Percentiles rank a stretch among this genome's conserved stretches.
These are phyloP conservation scores for Entomortierella parvispora DNA, from an alignment of 192 early-diverging fungal genomes.

Conservation along the genomic window DNA sequence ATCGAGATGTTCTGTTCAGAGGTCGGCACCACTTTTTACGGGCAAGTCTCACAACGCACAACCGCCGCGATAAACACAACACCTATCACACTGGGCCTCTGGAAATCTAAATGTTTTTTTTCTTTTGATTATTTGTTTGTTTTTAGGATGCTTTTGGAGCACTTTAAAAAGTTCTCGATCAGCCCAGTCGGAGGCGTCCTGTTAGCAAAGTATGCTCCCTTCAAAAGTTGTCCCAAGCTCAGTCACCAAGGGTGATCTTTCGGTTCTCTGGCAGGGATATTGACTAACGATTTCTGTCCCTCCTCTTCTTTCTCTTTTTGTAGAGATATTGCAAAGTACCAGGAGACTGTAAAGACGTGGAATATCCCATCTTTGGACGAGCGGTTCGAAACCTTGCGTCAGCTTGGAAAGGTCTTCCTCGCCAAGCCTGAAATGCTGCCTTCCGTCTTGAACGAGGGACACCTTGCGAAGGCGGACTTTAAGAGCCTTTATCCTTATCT, in stretches of 20 bases:
- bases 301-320: too few relatives aligned
- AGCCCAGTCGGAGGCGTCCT: slow-evolving; percentile 89
- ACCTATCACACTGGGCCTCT: background rate
- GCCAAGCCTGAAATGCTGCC: slow-evolving; percentile 92
- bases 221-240: background rate
- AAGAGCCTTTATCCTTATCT: slow-evolving; percentile 87
- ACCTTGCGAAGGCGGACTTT: slow-evolving; percentile 84
- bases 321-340: slow-evolving; percentile 95
- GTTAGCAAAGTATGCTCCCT: slow-evolving; percentile 75
- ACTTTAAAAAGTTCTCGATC: slow-evolving; percentile 89
- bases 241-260: too few relatives aligned
- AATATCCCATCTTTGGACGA: slow-evolving; percentile 79
- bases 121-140: background rate
- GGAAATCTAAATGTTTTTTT: too few relatives aligned
- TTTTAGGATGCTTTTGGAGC: slow-evolving; percentile 86
- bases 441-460: slow-evolving; percentile 87
- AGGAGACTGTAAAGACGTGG: slow-evolving; percentile 83
- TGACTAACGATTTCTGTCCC: too few relatives aligned
- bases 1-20: slow-evolving; percentile 80
- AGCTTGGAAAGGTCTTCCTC: slow-evolving; percentile 93
- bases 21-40: slow-evolving; percentile 83
- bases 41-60: slow-evolving; percentile 69
- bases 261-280: too few relatives aligned
- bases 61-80: too few relatives aligned
- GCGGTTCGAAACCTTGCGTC: slow-evolving; percentile 89